Evolutionary conservation across 345 rosid species (phyloP).

Genomic region (Euphorbia tirucalli): DNA sequence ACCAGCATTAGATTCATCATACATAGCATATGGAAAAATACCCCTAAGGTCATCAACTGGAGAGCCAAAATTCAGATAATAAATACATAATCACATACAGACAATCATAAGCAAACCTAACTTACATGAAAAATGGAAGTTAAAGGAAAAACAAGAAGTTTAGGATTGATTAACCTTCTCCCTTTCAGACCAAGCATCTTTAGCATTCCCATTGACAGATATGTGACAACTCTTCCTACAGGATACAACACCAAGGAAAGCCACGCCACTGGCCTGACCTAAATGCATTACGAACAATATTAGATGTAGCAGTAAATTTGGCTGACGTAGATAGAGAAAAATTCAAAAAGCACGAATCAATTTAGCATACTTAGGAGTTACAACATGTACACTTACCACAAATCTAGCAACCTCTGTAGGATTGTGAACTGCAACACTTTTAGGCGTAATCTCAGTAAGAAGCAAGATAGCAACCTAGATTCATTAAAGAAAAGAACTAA

Average conservation of each 20-base stretch:
- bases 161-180: slow-evolving; percentile 53
- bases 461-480: slow-evolving; percentile 85
- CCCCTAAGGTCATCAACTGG: neutral
- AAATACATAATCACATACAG: neutral
- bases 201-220: slow-evolving; percentile 95
- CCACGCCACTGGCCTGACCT: slow-evolving; percentile 99
- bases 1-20: neutral
- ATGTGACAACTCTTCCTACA: slow-evolving; percentile 92
- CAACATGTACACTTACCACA: slow-evolving; percentile 64
- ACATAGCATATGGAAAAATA: neutral
- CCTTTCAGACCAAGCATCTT: slow-evolving; percentile 93
- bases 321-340: slow-evolving; percentile 6
- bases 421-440: slow-evolving; percentile 96
- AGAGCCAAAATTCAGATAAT: neutral
- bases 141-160: neutral
- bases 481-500: slow-evolving; percentile 10
- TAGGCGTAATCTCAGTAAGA: slow-evolving; percentile 97
- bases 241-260: slow-evolving; percentile 92
- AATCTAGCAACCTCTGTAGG: slow-evolving; percentile 89
- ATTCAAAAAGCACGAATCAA: slow-evolving; percentile 2
- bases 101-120: neutral
- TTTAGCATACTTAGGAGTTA: neutral
- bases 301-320: slow-evolving; percentile 25
- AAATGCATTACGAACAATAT: slow-evolving; percentile 44
- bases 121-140: slow-evolving; percentile 3